These are phyloP conservation scores for Epipyxis sp. DNA, from an alignment of 108 stramenopile genomes.

Conservation along the genomic window DNA sequence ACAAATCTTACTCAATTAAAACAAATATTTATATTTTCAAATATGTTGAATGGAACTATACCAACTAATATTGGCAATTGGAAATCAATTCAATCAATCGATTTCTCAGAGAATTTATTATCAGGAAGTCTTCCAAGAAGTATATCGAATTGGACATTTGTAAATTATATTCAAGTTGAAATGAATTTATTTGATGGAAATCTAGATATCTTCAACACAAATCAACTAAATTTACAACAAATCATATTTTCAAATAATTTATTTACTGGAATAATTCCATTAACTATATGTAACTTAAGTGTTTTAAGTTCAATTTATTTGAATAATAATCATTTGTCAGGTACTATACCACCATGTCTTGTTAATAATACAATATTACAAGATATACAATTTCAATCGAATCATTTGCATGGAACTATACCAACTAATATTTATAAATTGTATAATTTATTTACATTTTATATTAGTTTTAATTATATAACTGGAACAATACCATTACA, in stretches of 20 bases:
- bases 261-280: background rate
- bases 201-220: too few relatives aligned
- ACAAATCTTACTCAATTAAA: background rate
- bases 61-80: background rate
- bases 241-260: background rate
- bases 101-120: background rate
- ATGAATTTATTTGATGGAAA: too few relatives aligned
- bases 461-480: background rate
- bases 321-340: background rate
- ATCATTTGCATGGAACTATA: background rate
- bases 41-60: background rate
- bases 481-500: background rate
- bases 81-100: background rate
- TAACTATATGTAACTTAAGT: background rate
- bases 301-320: background rate
- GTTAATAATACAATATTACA: background rate
- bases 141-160: too few relatives aligned
- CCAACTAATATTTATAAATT: background rate
- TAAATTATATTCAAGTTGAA: too few relatives aligned
- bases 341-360: background rate
- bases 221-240: too few relatives aligned
- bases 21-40: background rate
- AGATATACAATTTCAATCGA: background rate
- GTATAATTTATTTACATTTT: background rate
- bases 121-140: background rate